phyloP scores from a whole-genome alignment of 805 yeast species.

The Kregervanrija pseudodelftensis region DNA sequence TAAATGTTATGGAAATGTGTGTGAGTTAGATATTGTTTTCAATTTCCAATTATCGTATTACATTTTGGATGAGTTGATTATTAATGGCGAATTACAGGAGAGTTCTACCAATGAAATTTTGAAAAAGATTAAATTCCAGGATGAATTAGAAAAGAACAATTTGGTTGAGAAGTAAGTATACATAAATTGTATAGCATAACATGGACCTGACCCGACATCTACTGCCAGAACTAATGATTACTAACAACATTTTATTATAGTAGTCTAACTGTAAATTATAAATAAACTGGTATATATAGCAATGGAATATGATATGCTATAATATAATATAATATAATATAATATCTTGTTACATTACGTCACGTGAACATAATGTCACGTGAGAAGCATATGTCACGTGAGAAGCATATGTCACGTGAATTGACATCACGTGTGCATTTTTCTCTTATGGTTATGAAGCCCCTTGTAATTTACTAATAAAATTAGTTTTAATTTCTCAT shows the following conservation, averaged over 20 bases:
- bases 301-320: too few relatives aligned
- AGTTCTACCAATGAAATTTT: slow-evolving; percentile 74
- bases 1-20: slow-evolving; percentile 88
- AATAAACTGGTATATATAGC: not conserved
- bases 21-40: slow-evolving; percentile 94
- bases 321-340: too few relatives aligned
- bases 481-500: too few relatives aligned
- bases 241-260: not conserved
- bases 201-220: not conserved
- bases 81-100: slow-evolving; percentile 86
- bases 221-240: not conserved
- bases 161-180: slow-evolving; percentile 16
- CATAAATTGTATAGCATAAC: too few relatives aligned
- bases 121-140: slow-evolving; percentile 73
- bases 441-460: too few relatives aligned
- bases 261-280: not conserved
- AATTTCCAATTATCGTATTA: slow-evolving; percentile 92
- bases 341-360: too few relatives aligned
- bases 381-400: too few relatives aligned
- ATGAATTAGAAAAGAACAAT: slow-evolving; percentile 55
- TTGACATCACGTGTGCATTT: too few relatives aligned
- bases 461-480: too few relatives aligned
- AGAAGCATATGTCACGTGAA: not conserved
- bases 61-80: slow-evolving; percentile 79
- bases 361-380: too few relatives aligned